These are phyloP conservation scores for Mycena leptocephala DNA, from an alignment of 768 basidiomycete genomes.

Conservation along the genomic window DNA sequence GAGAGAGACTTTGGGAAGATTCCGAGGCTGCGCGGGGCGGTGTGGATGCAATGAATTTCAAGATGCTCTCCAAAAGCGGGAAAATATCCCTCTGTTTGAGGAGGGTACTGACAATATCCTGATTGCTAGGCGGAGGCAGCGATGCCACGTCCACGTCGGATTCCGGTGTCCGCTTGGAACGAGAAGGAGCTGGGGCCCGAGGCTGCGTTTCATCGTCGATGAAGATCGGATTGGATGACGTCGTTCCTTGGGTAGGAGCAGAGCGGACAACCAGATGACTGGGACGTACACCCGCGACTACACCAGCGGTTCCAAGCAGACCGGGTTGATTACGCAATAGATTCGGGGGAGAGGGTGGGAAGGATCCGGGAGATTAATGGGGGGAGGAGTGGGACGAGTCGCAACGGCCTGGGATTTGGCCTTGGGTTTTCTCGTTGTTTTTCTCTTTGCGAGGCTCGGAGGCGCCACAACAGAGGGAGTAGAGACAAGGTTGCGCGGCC, in stretches of 20 bases:
- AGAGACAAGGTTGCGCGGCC: constrained; percentile 20
- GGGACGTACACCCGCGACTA: constrained; percentile 78
- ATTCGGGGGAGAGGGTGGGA: constrained; percentile 75
- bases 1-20: constrained; percentile 12
- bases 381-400: constrained; percentile 66
- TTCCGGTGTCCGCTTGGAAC: constrained; percentile 18
- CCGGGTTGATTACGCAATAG: constrained; percentile 84
- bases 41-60: constrained; percentile 71
- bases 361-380: constrained; percentile 76
- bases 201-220: constrained; percentile 67
- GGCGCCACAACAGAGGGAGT: constrained; percentile 41
- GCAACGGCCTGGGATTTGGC: constrained; percentile 53
- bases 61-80: constrained; percentile 74
- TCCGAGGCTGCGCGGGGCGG: neutral
- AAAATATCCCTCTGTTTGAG: constrained; percentile 78
- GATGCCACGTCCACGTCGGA: constrained; percentile 55
- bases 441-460: constrained; percentile 46
- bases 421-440: constrained; percentile 53
- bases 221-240: constrained; percentile 77
- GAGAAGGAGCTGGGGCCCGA: constrained; percentile 32
- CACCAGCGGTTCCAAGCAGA: constrained; percentile 80
- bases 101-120: constrained; percentile 74
- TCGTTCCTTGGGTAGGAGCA: constrained; percentile 64
- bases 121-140: constrained; percentile 66
- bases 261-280: constrained; percentile 59